These are phyloP conservation scores for Arthroderma sp. DNA, from an alignment of 2,329 filamentous ascomycete species.

Conservation along the genomic window DNA sequence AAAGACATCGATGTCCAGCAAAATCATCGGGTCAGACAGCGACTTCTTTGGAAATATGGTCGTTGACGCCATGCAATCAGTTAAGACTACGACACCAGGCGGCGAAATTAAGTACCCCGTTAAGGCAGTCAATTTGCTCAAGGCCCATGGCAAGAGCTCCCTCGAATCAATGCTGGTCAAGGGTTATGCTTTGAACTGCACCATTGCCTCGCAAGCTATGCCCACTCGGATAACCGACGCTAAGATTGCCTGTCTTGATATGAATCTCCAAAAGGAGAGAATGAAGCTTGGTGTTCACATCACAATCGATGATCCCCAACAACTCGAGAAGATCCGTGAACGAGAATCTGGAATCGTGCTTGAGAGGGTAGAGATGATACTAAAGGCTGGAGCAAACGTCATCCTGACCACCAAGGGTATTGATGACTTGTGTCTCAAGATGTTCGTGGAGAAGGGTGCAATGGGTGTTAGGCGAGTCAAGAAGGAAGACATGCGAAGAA, in stretches of 20 bases:
- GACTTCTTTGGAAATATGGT: conserved; percentile 98
- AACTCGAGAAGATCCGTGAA: conserved; percentile 92
- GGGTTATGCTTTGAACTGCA: conserved; percentile 97
- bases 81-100: conserved; percentile 84
- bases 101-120: conserved; percentile 93
- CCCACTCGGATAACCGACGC: conserved; percentile 81
- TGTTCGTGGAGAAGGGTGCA: conserved; percentile 84
- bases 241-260: conserved; percentile 92
- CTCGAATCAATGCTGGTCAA: conserved; percentile 83
- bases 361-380: conserved; percentile 90
- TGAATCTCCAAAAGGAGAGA: conserved; percentile 96
- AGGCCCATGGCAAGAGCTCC: conserved; percentile 85
- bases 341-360: conserved; percentile 86
- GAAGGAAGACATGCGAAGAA: conserved; percentile 93
- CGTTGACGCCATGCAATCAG: conserved; percentile 87
- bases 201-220: conserved; percentile 96
- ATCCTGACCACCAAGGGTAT: conserved; percentile 97
- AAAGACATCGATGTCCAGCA: conserved; percentile 98
- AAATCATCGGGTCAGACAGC: conserved; percentile 90
- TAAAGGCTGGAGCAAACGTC: conserved; percentile 94
- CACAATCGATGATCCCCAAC: conserved; percentile 91
- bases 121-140: conserved; percentile 97
- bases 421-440: conserved; percentile 87
- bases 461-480: conserved; percentile 96
- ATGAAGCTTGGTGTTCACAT: conserved; percentile 99